A percentile compares a stretch with the other conserved stretches of the same genome.
Conservation (phyloP, 1,139 yeast genomes). For the Insectozyma bohioensis region DNA sequence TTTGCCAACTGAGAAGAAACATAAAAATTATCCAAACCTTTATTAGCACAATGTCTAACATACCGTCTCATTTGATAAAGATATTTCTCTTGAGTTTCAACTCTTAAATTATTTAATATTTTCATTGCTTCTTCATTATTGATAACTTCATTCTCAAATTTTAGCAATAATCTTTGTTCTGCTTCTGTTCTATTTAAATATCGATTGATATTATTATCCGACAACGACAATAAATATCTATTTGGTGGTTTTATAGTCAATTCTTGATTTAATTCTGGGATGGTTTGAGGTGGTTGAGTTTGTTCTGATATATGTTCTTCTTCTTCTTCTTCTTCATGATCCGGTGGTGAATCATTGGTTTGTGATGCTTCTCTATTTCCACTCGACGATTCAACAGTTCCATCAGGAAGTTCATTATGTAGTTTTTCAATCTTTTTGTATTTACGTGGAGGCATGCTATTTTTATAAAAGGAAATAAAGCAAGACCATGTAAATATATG, state of each 20-base stretch:
- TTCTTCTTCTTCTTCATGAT: not conserved
- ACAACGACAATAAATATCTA: too few species aligned
- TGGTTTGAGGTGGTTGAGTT: too few species aligned
- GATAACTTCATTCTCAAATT: constrained; percentile 13
- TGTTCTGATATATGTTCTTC: not conserved
- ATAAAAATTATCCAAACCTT: constrained; percentile 12
- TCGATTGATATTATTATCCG: not conserved
- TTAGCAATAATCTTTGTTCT: constrained; percentile 9
- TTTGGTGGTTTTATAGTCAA: too few species aligned
- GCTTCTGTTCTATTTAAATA: not conserved
- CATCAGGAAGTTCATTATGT: too few species aligned
- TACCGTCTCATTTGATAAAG: constrained; percentile 13
- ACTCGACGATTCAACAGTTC: too few species aligned
- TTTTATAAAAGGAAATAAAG: too few species aligned
- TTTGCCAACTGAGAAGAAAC: constrained; percentile 10
- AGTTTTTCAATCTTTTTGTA: too few species aligned
- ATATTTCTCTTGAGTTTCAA: constrained; percentile 12
- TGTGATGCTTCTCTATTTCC: too few species aligned
- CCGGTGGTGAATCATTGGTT: too few species aligned
- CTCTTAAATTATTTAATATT: constrained; percentile 5
- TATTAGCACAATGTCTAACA: constrained; percentile 13
- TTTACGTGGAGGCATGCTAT: too few species aligned
- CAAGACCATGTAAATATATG: not conserved
- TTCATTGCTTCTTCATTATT: constrained; percentile 9
- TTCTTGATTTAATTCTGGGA: too few species aligned